Conservation (phyloP, 352 stramenopile genomes). For the Phytophthora boehmeriae region DNA sequence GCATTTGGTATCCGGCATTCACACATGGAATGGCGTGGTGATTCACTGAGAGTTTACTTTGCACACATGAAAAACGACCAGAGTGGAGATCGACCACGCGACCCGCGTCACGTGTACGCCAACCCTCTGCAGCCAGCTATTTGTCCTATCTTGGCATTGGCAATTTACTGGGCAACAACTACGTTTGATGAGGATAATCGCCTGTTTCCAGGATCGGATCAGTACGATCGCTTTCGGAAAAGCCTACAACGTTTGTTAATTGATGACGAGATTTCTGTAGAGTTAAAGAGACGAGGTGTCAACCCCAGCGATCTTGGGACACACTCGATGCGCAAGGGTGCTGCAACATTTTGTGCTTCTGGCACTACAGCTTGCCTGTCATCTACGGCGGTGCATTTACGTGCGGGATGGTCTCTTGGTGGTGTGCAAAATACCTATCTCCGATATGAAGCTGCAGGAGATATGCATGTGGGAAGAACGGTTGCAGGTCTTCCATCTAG, state of each 20-base stretch:
- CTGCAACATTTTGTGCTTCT: constrained; percentile 22
- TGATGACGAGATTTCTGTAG: background rate
- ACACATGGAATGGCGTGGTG: constrained; percentile 8
- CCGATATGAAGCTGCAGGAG: constrained; percentile 20
- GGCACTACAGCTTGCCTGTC: constrained; percentile 28
- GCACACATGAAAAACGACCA: constrained; percentile 20
- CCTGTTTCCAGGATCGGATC: constrained; percentile 13
- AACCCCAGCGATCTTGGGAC: constrained; percentile 17
- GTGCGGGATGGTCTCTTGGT: constrained; percentile 22
- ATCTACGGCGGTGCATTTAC: constrained; percentile 17
- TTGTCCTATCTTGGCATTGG: constrained; percentile 11
- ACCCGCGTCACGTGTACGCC: constrained; percentile 16
- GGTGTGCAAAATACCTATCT: constrained; percentile 28
- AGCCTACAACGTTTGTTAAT: constrained; percentile 10
- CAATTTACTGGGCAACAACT: constrained; percentile 10
- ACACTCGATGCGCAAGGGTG: constrained; percentile 35
- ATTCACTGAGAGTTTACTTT: constrained; percentile 11
- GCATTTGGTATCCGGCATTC: constrained; percentile 7
- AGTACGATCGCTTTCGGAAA: constrained; percentile 24
- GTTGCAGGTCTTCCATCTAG: constrained; percentile 15
- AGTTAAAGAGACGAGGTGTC: constrained; percentile 21
- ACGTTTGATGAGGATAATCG: constrained; percentile 9
- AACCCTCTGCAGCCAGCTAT: constrained; percentile 9
- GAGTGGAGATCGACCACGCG: constrained; percentile 9
- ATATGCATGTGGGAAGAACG: constrained; percentile 29